Evolutionary conservation across 1,284 basidiomycete species (phyloP).

Genomic region (Trametes pubescens): DNA sequence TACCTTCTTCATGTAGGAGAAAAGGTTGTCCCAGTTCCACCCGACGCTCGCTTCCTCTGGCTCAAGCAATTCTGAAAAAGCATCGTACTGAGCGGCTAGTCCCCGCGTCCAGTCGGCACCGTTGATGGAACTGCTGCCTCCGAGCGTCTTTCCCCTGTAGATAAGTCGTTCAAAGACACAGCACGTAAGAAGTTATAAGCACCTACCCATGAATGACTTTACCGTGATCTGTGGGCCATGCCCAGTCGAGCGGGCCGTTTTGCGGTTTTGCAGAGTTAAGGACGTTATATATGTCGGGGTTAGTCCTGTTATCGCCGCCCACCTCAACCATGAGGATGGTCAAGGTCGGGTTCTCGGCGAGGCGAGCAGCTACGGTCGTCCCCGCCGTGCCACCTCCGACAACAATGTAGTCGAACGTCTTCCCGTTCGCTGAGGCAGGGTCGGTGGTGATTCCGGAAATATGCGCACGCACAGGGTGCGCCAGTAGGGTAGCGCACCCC

Average conservation of each 20-base stretch:
- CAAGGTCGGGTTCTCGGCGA: slow-evolving; percentile 60
- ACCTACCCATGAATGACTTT: slow-evolving; percentile 54
- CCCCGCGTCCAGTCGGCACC: slow-evolving; percentile 67
- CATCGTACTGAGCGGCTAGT: slow-evolving; percentile 64
- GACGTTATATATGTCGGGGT: slow-evolving; percentile 57
- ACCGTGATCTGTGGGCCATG: slow-evolving; percentile 56
- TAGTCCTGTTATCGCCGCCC: slow-evolving; percentile 58
- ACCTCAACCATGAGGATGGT: slow-evolving; percentile 67
- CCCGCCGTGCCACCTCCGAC: slow-evolving; percentile 71
- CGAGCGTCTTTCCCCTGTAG: slow-evolving; percentile 54
- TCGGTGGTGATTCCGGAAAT: slow-evolving; percentile 9
- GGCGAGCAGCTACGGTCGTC: slow-evolving; percentile 63
- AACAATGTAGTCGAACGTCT: slow-evolving; percentile 71
- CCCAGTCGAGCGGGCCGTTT: slow-evolving; percentile 56
- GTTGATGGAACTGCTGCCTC: slow-evolving; percentile 68
- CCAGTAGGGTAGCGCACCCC: no score
- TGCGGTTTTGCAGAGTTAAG: slow-evolving; percentile 57
- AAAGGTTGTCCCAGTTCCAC: slow-evolving; percentile 67
- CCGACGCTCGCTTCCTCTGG: slow-evolving; percentile 54
- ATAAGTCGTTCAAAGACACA: neutral
- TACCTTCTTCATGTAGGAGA: slow-evolving; percentile 48
- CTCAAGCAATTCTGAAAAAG: slow-evolving; percentile 58
- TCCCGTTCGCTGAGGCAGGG: neutral
- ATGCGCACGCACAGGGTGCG: no score
- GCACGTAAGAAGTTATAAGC: slow-evolving; percentile 20